These are phyloP conservation scores for Chaetomium fimeti DNA, from an alignment of 495 filamentous ascomycete genomes.

Conservation along the genomic window DNA sequence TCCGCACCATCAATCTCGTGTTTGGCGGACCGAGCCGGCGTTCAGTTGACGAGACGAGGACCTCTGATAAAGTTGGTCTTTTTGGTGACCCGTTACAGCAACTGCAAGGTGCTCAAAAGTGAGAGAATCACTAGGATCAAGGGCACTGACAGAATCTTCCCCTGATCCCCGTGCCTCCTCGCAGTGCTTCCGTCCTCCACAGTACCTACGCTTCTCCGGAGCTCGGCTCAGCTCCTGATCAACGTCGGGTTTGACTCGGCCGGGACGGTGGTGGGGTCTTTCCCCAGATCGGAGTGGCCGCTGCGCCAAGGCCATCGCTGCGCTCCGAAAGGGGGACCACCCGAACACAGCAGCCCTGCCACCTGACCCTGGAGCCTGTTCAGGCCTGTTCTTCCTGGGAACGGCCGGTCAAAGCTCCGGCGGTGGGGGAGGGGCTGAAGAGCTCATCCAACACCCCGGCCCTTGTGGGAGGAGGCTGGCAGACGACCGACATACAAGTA, in stretches of 20 bases:
- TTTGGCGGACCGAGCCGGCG: background rate
- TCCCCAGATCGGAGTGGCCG: constrained; percentile 31
- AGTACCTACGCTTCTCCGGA: constrained; percentile 12
- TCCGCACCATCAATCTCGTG: background rate
- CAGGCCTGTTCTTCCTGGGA: constrained; percentile 1
- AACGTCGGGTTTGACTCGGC: constrained; percentile 30
- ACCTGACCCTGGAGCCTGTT: background rate
- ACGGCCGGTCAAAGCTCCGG: constrained; percentile 16
- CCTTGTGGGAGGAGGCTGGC: too few relatives aligned
- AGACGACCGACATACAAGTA: too few relatives aligned
- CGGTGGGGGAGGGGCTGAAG: too few relatives aligned
- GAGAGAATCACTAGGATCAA: background rate
- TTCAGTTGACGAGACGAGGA: background rate
- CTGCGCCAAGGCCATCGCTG: constrained; percentile 15
- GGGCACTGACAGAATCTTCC: background rate
- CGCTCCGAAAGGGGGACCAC: background rate
- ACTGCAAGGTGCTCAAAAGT: background rate
- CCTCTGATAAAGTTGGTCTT: background rate
- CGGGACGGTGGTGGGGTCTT: constrained; percentile 11
- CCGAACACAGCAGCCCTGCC: background rate
- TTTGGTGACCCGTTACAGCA: background rate
- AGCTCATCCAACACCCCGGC: too few relatives aligned
- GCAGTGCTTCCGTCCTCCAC: too few relatives aligned
- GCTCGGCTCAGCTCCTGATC: constrained; percentile 37
- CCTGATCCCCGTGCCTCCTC: background rate